Conservation (phyloP, 352 stramenopile genomes). For the Thalassiosira exigua region DNA sequence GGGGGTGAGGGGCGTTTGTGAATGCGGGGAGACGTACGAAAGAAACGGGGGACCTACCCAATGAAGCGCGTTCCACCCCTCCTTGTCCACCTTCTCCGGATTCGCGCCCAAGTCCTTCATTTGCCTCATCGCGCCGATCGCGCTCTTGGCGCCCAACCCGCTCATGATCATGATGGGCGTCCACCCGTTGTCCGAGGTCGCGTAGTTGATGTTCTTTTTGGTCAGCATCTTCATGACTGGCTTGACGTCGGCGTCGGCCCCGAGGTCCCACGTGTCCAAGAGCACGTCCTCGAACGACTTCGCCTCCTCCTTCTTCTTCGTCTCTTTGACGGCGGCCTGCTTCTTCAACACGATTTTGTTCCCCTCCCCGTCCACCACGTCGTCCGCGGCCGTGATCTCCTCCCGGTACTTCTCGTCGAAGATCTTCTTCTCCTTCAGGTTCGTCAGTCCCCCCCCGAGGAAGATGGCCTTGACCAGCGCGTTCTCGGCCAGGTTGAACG, state of each 20-base stretch:
- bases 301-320: conserved; percentile 29
- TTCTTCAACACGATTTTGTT: conserved; percentile 67
- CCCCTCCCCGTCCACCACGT: conserved; percentile 70
- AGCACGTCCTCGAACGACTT: conserved; percentile 79
- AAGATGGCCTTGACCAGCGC: conserved; percentile 66
- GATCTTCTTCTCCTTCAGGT: conserved; percentile 60
- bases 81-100: conserved; percentile 70
- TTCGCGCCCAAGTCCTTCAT: conserved; percentile 78
- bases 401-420: conserved; percentile 77
- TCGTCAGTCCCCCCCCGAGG: conserved; percentile 54
- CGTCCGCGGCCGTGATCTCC: conserved; percentile 72
- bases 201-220: conserved; percentile 81
- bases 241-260: conserved; percentile 71
- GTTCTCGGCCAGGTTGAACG: conserved; percentile 82
- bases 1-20: too few species aligned
- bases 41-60: conserved; percentile 58
- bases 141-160: conserved; percentile 68
- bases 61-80: conserved; percentile 84
- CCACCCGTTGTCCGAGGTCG: conserved; percentile 79
- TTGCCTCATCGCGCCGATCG: conserved; percentile 61
- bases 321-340: conserved; percentile 31
- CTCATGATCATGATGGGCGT: conserved; percentile 85
- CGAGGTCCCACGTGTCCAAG: conserved; percentile 85
- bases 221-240: conserved; percentile 68
- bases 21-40: not conserved